phyloP scores from a whole-genome alignment of 495 filamentous ascomycete genomes.

The Alectoria sarmentosa region DNA sequence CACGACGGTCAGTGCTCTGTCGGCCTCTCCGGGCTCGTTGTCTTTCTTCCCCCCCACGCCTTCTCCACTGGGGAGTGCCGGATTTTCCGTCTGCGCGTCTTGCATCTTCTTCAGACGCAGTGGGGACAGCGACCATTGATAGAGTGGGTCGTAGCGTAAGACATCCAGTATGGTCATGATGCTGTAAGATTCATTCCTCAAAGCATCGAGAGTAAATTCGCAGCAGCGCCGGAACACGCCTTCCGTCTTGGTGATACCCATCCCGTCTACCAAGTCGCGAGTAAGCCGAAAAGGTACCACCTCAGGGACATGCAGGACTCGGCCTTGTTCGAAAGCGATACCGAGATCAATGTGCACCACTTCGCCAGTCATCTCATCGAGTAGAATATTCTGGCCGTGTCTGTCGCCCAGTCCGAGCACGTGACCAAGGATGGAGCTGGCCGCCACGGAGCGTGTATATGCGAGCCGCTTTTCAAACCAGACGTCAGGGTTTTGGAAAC shows the following conservation, averaged over 20 bases:
- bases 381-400: slow-evolving; percentile 92
- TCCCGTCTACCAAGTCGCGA: slow-evolving; percentile 92
- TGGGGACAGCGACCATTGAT: slow-evolving; percentile 92
- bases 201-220: slow-evolving; percentile 90
- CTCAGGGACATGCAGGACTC: slow-evolving; percentile 86
- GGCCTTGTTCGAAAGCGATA: slow-evolving; percentile 92
- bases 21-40: slow-evolving; percentile 85
- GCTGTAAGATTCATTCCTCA: slow-evolving; percentile 84
- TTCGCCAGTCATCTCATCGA: slow-evolving; percentile 85
- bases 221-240: slow-evolving; percentile 95
- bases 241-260: slow-evolving; percentile 93
- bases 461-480: slow-evolving; percentile 85
- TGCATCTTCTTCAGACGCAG: slow-evolving; percentile 73
- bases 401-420: slow-evolving; percentile 92
- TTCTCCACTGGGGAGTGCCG: slow-evolving; percentile 28
- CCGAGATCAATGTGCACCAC: slow-evolving; percentile 96
- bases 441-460: slow-evolving; percentile 87
- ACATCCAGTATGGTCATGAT: slow-evolving; percentile 98
- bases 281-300: slow-evolving; percentile 92
- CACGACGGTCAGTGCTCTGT: slow-evolving; percentile 85
- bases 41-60: slow-evolving; percentile 38
- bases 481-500: slow-evolving; percentile 87
- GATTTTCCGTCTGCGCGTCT: slow-evolving; percentile 49
- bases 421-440: slow-evolving; percentile 90
- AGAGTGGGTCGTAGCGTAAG: slow-evolving; percentile 90